Conservation (phyloP, 441 rosid species). For the Gossypium gossypioides region DNA sequence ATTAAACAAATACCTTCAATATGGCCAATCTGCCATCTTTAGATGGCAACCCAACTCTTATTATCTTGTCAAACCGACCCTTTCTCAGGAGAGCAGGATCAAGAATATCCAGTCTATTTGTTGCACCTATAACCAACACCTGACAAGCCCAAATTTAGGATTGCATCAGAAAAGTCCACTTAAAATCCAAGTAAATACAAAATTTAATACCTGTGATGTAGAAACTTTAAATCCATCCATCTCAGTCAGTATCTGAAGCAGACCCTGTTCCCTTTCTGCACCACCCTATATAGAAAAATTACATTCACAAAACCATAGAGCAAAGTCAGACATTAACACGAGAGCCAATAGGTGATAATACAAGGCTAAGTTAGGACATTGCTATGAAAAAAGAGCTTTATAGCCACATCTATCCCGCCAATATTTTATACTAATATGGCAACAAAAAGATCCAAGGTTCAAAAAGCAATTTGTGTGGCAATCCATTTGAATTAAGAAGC, state of each 20-base stretch:
- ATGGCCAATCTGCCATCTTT: constrained; percentile 90
- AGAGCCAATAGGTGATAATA: not conserved
- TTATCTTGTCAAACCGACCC: constrained; percentile 94
- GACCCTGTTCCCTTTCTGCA: constrained; percentile 95
- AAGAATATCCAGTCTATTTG: constrained; percentile 89
- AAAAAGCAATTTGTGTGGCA: not conserved
- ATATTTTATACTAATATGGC: not conserved
- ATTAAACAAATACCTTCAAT: constrained; percentile 48
- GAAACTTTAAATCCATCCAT: constrained; percentile 95
- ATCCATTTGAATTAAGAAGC: constrained; percentile 7
- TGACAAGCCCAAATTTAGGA: constrained; percentile 33
- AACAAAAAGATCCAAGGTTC: not conserved
- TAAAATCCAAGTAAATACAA: constrained; percentile 12
- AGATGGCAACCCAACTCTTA: constrained; percentile 91
- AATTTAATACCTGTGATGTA: constrained; percentile 63
- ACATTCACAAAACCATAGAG: constrained; percentile 6
- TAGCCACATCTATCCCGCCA: not conserved
- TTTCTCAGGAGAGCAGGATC: constrained; percentile 95
- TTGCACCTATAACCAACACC: constrained; percentile 93
- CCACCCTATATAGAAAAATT: constrained; percentile 57
- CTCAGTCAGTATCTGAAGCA: constrained; percentile 94
- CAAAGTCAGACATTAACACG: not conserved
- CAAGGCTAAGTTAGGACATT: not conserved
- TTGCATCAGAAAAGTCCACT: constrained; percentile 7
- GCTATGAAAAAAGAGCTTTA: not conserved